Evolutionary conservation across 2,329 filamentous ascomycete genomes (phyloP).

Genomic region (Blumeriella jaapii): DNA sequence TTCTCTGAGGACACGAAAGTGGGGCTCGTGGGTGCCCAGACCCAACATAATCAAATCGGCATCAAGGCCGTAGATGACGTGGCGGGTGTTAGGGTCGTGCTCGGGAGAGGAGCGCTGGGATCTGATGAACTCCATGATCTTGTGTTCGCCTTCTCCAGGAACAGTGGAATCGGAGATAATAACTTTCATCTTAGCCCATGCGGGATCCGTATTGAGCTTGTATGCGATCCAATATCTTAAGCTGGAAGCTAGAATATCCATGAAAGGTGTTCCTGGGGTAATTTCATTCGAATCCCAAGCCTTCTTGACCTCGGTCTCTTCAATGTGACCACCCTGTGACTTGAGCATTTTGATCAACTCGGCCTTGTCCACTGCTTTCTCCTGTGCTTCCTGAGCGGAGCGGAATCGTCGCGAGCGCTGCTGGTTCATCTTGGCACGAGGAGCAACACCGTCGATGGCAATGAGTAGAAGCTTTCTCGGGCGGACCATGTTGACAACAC

Average conservation of each 20-base stretch:
- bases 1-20: slow-evolving; percentile 91
- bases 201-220: slow-evolving; percentile 93
- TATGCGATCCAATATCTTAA: slow-evolving; percentile 95
- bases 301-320: slow-evolving; percentile 63
- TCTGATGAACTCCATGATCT: slow-evolving; percentile 97
- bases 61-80: slow-evolving; percentile 96
- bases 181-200: slow-evolving; percentile 91
- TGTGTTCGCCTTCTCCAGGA: slow-evolving; percentile 95
- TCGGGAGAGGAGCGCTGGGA: slow-evolving; percentile 84
- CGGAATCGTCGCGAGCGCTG: slow-evolving; percentile 93
- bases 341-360: slow-evolving; percentile 78
- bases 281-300: slow-evolving; percentile 85
- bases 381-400: slow-evolving; percentile 83
- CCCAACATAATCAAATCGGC: slow-evolving; percentile 98
- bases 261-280: slow-evolving; percentile 94
- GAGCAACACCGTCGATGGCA: slow-evolving; percentile 93
- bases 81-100: slow-evolving; percentile 90
- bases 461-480: slow-evolving; percentile 95
- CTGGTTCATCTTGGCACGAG: slow-evolving; percentile 99
- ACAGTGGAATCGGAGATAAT: slow-evolving; percentile 98
- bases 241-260: slow-evolving; percentile 86
- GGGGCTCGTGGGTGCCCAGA: slow-evolving; percentile 90
- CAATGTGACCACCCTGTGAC: slow-evolving; percentile 55
- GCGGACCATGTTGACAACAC: slow-evolving; percentile 96
- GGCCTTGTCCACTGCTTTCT: slow-evolving; percentile 85